A percentile compares a stretch with the other conserved stretches of the same genome.
Conservation (phyloP, 441 rosid species). For the Euphorbia neoarborescens region DNA sequence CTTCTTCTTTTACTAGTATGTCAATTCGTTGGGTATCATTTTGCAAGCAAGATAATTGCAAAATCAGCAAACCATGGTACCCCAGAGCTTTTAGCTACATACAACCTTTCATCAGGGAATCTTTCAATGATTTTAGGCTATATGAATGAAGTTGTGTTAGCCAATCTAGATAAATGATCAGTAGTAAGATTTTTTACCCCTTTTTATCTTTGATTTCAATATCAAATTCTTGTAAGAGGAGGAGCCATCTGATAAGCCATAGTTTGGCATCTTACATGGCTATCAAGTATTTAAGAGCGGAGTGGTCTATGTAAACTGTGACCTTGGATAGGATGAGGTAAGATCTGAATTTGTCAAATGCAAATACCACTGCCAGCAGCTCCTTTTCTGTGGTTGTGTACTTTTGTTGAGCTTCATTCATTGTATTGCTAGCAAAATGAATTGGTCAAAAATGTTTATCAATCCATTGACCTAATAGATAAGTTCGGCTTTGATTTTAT, state of each 20-base stretch:
- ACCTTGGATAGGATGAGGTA: background rate
- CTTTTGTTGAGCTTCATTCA: no score
- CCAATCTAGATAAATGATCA: background rate
- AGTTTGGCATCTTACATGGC: no score
- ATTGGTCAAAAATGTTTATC: background rate
- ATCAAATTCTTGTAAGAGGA: background rate
- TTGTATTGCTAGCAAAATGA: no score
- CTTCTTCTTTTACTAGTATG: background rate
- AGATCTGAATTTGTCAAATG: background rate
- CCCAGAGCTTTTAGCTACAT: no score
- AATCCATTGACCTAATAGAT: background rate
- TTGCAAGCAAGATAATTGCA: background rate
- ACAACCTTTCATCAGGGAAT: background rate
- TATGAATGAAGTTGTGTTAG: no score
- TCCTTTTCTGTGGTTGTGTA: background rate
- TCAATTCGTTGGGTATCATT: background rate
- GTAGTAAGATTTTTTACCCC: background rate
- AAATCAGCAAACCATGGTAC: no score
- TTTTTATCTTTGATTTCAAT: background rate
- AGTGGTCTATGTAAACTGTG: background rate
- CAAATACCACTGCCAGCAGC: background rate
- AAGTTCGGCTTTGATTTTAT: no score
- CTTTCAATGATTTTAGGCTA: background rate
- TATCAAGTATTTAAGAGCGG: background rate
- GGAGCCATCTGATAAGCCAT: background rate